Conservation (phyloP, 75 land plant genomes). For the Isoetes taiwanensis region DNA sequence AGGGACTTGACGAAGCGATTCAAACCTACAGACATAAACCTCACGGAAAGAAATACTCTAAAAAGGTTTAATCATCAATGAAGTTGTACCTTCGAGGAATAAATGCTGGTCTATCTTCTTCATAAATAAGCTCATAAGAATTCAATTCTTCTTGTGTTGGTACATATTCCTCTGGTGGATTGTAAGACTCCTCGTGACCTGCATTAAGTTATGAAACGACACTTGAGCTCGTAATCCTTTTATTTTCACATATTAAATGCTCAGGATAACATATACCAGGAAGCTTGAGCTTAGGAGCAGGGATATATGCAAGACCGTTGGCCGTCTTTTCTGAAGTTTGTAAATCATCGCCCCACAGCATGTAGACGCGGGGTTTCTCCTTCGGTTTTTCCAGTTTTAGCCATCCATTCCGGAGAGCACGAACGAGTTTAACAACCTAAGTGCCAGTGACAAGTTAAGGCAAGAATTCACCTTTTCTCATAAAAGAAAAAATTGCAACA, state of each 20-base stretch:
- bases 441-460: background rate
- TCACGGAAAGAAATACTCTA: background rate
- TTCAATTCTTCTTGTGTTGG: constrained; percentile 92
- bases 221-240: background rate
- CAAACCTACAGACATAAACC: constrained; percentile 30
- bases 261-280: constrained; percentile 42
- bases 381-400: constrained; percentile 79
- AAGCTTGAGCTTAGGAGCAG: constrained; percentile 74
- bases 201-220: constrained; percentile 1
- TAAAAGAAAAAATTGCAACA: background rate
- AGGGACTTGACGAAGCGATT: constrained; percentile 70
- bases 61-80: background rate
- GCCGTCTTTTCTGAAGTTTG: constrained; percentile 38
- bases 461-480: background rate
- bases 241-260: no score
- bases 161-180: constrained; percentile 89
- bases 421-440: constrained; percentile 55
- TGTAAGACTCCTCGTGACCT: constrained; percentile 97
- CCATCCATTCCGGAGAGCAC: constrained; percentile 70
- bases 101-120: constrained; percentile 96
- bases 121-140: constrained; percentile 76
- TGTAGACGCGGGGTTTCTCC: constrained; percentile 35
- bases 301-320: constrained; percentile 62
- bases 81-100: constrained; percentile 55
- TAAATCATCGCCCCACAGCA: constrained; percentile 90